Base-by-base conservation (phyloP, 768 basidiomycete genomes). In the Boletus reticuloceps region DNA sequence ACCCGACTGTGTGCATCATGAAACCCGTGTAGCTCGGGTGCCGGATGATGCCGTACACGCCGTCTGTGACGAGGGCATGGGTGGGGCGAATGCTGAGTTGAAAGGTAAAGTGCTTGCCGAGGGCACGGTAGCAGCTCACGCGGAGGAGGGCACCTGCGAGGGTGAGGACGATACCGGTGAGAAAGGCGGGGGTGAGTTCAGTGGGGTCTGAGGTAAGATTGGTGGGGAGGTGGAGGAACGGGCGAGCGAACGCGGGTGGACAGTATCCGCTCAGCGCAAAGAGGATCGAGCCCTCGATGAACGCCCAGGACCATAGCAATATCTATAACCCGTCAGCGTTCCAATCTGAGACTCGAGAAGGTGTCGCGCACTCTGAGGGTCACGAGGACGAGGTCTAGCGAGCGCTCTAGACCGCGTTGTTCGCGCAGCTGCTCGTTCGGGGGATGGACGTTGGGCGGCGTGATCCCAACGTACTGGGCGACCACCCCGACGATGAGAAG, bases 21-120 rank as follows among this genome's bases (percentile, higher is more conserved):
- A 6, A n/a, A 9, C 39, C 68, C 1, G 66, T 66, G 38, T 73
- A 72, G 27, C 64, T 63, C 9, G 72, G 72, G 51, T 73, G 70
- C 1, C 70, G 66, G 7, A 72, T 63, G 52, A 64, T 13, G 11
- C 55, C 9, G 53, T 73, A 69, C 10, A 51, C 58, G 1, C 69
- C 66, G 0, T 46, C 5, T 1, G 67, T 70, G 36, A 73, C 55
- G 50, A 73, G 64, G 31, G 47, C 25, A 16, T 60, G 68, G 7
- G 50, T 13, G 5, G 51, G 51, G 2, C 55, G 59, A 38, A 65
- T 53, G 37, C 57, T 47, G 12, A 69, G 58, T n/a, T 68, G 55
- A 22, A 68, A 67, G 7, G 66, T 69, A 39, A 67, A 71, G 22
- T 31, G 32, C 0, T 27, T 2, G 8, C 70, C 70, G 42, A 70